Base-by-base conservation (phyloP, 306 rosid species). In the Trichosanthes cucumerina region DNA sequence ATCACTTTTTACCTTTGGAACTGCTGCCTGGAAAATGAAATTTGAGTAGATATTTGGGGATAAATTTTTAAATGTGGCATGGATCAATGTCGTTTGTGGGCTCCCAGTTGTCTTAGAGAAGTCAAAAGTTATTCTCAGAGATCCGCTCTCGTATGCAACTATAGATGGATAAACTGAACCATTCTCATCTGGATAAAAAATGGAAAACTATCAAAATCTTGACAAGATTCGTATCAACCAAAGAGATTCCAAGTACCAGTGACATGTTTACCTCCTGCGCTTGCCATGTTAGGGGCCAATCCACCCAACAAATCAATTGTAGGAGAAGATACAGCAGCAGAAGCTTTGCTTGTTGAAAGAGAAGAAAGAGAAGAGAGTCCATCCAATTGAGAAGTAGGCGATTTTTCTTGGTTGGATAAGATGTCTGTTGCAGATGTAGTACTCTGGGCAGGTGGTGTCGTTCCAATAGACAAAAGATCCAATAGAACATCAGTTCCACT, bases 11-110 rank as follows among this genome's bases (percentile, higher is more conserved):
- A 92, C 99, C 99, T 96, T 96, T 4, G 99, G 99, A 85, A 95
- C 98, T 43, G 99, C 99, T 21, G 99, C 98, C 89, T 92, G 99
- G 87, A 95, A 95, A 87, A 92, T 86, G 79, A 95, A 95, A 87
- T 90, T 93, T 62, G 98, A 62, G 72, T 83, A 91, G 78, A 78
- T 66, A 82, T 77, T 84, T 33, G 91, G 54, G 33, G 98, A 85
- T 89, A 92, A 88, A 86, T 95, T 95, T 4, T 80, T 83, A 81
- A 92, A 90, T 34, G 91, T 86, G 73, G 99, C 96, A 83, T 88
- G 85, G 38, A 95, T 87, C 70, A 78, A 34, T 78, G 97, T 92
- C 66, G 91, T 87, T 85, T 95, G 97, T 80, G 97, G 90, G 80
- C 80, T 92, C 84, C 91, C 99, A 69, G 92, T 84, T 76, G 83